Evolutionary conservation across 129 eudicot genomes (phyloP), one percentile per base, ranked within the genome.

Genomic region (Flaveria trinervia): DNA sequence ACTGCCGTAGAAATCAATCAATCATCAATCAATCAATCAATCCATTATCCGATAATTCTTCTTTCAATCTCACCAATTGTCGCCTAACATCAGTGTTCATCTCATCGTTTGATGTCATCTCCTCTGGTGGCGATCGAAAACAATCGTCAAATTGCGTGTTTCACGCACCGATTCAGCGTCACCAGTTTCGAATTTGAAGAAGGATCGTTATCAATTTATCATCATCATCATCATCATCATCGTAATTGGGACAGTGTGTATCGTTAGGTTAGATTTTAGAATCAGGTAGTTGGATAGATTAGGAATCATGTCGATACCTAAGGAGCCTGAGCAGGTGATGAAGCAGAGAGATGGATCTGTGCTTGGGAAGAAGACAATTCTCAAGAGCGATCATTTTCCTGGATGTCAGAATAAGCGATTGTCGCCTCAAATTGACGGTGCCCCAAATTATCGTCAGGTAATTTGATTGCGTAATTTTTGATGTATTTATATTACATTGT

Each of bases 381-480:
- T 93, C 48, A 93, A 93, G 85, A 93, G 98, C 72, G 98, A 93
- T 69, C 98, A 93, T 87, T 93, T 93, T 83, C 98, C 98, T 50
- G 98, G 98, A 15, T 93, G 98, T 75, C 98, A 93, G 65, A 93
- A 93, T 60, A 93, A 93, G 84, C 91, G 91, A 26, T 75, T 93
- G 76, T 76, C 86, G 71, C 98, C 98, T 5, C 93, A 93, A 17
- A 84, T 93, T 62, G 97, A 93, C 6, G 98, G 98, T 57, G 98
- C 98, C 59, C 98, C 96, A 18, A 93, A 93, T 83, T 93, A 87
- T 76, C 96, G 98, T 65, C 96, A 89, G 98, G 98, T 93, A 67
- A 14, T 64, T 2, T 77, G 16, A 25, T 54, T 41, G 8, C 7
- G 7, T 36, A 5, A 8, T 13, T 39, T 10, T 13, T 22, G 14